Conservation (phyloP, 2,329 filamentous ascomycete genomes). For the Huntiella moniliformis region DNA sequence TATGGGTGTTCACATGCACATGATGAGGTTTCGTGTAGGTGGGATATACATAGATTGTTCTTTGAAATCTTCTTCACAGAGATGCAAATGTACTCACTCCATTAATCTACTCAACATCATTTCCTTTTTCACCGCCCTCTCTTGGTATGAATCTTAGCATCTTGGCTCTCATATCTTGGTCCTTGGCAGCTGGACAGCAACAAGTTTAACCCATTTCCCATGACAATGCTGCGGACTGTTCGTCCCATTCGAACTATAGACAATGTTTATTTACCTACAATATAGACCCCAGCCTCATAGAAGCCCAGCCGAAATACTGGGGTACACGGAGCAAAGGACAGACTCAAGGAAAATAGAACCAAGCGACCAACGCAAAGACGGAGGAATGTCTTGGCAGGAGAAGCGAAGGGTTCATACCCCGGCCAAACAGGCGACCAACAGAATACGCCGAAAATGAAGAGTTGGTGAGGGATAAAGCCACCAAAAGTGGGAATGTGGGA, state of each 20-base stretch:
- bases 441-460: not conserved
- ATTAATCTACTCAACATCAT: not conserved
- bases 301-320: not conserved
- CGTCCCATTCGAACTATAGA: no score
- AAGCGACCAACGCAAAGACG: conserved; percentile 1
- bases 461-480: not conserved
- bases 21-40: no score
- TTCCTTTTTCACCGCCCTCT: not conserved
- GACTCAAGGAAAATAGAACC: not conserved
- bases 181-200: no score
- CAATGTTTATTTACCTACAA: no score
- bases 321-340: not conserved
- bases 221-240: no score
- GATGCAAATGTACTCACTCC: not conserved
- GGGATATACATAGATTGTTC: no score
- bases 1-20: no score
- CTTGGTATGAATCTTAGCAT: not conserved
- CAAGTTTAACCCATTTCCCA: no score
- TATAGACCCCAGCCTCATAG: no score
- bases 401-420: conserved; percentile 1
- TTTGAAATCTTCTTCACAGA: no score
- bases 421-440: not conserved
- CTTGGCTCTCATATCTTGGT: no score
- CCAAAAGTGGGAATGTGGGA: not conserved
- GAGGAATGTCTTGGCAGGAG: conserved; percentile 10